These are phyloP conservation scores for Trichophyton schoenleinii DNA, from an alignment of 2,329 filamentous ascomycete species.

Conservation along the genomic window DNA sequence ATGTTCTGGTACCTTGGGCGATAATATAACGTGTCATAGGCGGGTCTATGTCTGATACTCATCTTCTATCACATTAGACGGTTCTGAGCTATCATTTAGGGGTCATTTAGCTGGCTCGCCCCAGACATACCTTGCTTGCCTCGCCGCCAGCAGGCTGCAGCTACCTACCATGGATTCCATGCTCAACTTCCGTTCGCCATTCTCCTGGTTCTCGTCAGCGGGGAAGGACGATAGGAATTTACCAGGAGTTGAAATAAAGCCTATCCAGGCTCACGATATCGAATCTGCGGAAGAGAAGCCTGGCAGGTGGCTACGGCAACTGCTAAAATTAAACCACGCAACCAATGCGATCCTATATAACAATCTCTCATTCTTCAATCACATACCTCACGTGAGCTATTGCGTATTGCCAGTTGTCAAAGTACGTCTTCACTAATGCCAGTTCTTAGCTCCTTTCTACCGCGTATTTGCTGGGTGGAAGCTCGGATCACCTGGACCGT, in stretches of 20 bases:
- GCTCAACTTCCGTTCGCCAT: constrained; percentile 10
- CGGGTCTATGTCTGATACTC: neutral
- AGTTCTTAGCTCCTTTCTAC: constrained; percentile 55
- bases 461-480: constrained; percentile 72
- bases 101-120: no score
- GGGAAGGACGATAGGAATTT: neutral
- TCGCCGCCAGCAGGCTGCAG: neutral
- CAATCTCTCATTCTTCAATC: constrained; percentile 64
- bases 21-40: neutral
- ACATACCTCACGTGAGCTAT: constrained; percentile 55
- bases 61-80: neutral
- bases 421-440: neutral
- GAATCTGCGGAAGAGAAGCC: constrained; percentile 70
- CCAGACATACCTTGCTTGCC: neutral
- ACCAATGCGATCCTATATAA: constrained; percentile 78
- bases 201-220: constrained; percentile 4
- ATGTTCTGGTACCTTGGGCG: neutral
- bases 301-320: constrained; percentile 72
- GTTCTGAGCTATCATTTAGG: neutral
- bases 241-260: constrained; percentile 40
- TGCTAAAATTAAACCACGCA: constrained; percentile 81
- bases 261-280: constrained; percentile 63
- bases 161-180: constrained; percentile 15
- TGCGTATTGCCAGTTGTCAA: neutral
- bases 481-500: constrained; percentile 56